A percentile compares a stretch with the other conserved stretches of the same genome.
phyloP scores from a whole-genome alignment of 1,284 basidiomycete genomes.

The Coniferiporia weirii region DNA sequence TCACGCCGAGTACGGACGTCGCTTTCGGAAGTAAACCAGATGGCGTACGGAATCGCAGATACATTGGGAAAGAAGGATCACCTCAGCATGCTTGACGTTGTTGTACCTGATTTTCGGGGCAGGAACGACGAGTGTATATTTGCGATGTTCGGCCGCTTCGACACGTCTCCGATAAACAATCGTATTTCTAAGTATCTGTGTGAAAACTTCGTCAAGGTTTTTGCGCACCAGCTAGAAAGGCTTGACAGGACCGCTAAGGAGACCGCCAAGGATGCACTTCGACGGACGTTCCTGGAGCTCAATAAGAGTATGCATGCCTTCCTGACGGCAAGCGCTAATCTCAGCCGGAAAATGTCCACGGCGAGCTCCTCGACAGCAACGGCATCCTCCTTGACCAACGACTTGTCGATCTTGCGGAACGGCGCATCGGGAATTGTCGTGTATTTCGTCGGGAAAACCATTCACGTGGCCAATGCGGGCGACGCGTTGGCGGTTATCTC shows the following conservation, averaged over 20 bases:
- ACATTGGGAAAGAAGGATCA: slow-evolving; percentile 79
- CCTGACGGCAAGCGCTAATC: slow-evolving; percentile 39
- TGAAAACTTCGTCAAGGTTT: slow-evolving; percentile 67
- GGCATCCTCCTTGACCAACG: slow-evolving; percentile 26
- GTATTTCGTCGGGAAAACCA: slow-evolving; percentile 76
- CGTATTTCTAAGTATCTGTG: slow-evolving; percentile 74
- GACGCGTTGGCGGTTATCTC: slow-evolving; percentile 89
- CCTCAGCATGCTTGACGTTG: slow-evolving; percentile 90
- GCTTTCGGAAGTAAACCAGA: slow-evolving; percentile 83
- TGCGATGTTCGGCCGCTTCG: slow-evolving; percentile 87
- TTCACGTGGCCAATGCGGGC: slow-evolving; percentile 91
- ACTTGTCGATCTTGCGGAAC: slow-evolving; percentile 50
- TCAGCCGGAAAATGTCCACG: slow-evolving; percentile 64
- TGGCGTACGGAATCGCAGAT: slow-evolving; percentile 97
- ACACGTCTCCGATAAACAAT: slow-evolving; percentile 61
- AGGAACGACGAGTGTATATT: slow-evolving; percentile 84
- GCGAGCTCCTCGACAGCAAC: slow-evolving; percentile 45
- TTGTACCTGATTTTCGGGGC: slow-evolving; percentile 83
- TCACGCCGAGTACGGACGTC: slow-evolving; percentile 92
- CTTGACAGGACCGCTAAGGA: slow-evolving; percentile 49
- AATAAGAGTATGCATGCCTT: slow-evolving; percentile 76
- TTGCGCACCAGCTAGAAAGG: slow-evolving; percentile 53
- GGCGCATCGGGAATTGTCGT: slow-evolving; percentile 87
- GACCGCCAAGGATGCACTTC: slow-evolving; percentile 67
- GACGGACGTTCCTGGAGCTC: slow-evolving; percentile 80